phyloP scores from a whole-genome alignment of 139 green algal species.

The Chlamydomonas sp. region DNA sequence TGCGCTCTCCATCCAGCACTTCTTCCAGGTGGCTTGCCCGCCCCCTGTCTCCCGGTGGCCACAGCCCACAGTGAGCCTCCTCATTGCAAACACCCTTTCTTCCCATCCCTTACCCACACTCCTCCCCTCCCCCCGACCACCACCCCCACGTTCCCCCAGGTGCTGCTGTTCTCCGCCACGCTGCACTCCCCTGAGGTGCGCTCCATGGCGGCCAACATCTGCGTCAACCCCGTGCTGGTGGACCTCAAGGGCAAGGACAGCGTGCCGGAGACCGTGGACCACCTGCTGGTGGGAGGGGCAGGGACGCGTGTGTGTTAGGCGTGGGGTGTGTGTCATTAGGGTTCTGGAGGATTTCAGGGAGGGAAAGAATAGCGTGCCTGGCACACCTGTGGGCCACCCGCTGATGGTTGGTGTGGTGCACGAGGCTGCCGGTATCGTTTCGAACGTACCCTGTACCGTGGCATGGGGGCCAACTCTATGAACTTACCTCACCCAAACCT shows the following conservation, averaged over 20 bases:
- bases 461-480: too few relatives aligned
- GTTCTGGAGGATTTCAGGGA: neutral
- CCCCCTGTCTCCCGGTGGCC: too few relatives aligned
- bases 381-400: too few relatives aligned
- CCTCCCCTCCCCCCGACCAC: neutral
- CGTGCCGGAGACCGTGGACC: constrained; percentile 86
- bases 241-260: constrained; percentile 85
- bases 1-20: too few relatives aligned
- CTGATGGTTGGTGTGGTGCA: too few relatives aligned
- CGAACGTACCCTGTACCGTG: too few relatives aligned
- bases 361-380: neutral
- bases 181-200: constrained; percentile 82
- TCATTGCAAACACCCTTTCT: neutral
- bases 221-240: constrained; percentile 79
- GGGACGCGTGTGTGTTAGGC: too few relatives aligned
- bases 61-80: neutral
- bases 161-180: constrained; percentile 89
- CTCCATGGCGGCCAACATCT: constrained; percentile 65
- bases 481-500: too few relatives aligned
- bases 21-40: too few relatives aligned
- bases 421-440: too few relatives aligned
- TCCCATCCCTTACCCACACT: too few relatives aligned
- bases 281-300: constrained; percentile 63
- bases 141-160: constrained; percentile 4
- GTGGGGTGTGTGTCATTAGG: neutral